Evolutionary conservation across 257 asterid genomes (phyloP), one percentile per base, ranked within the genome.

Genomic region (Agastache rugosa): DNA sequence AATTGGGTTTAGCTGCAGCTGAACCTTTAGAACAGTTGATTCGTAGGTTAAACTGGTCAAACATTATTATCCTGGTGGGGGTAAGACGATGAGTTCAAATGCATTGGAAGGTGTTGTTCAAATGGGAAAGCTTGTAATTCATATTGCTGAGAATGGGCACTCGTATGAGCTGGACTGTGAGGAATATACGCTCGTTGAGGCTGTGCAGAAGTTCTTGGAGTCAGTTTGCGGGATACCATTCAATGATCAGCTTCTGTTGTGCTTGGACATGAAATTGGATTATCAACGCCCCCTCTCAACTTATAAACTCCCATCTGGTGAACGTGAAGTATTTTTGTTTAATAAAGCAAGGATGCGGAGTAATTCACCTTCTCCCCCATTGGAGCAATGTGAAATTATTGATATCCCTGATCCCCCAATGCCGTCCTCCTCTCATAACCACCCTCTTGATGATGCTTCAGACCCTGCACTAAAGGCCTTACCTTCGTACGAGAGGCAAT

Each of bases 391-490:
- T 64, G 89, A 87, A 22, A 74, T 79, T 47, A 42, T 64, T 59
- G 94, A 88, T 69, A 85, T 85, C 65, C 93, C 94, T 15, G 93
- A 88, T 71, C 96, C 97, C 5, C 78, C 79, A 0, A 25, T 63
- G 25, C 94, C 93, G 6, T 74, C 89, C 69, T 79, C 94, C 8
- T 79, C 89, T 42, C 82, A 86, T 53, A 80, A 77, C 29, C 96
- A 93, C 68, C 95, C 96, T 22, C 73, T 95, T 61, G 99, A 95
- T 73, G 89, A 90, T 75, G 97, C 94, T 68, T 71, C 96, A 0
- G 99, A 95, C 75, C 99, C 99, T 41, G 99, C 99, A 1, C 53
- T 89, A 22, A 92, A 90, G 77, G 98, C 96, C 22, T 80, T 95
- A 83, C 93, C 98, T 75, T 88, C 96, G 2, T 95, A 95, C 14